Percentiles rank a stretch among this genome's conserved stretches.
Conservation (phyloP, 2,329 filamentous ascomycete genomes). For the Pseudogymnoascus sp. region DNA sequence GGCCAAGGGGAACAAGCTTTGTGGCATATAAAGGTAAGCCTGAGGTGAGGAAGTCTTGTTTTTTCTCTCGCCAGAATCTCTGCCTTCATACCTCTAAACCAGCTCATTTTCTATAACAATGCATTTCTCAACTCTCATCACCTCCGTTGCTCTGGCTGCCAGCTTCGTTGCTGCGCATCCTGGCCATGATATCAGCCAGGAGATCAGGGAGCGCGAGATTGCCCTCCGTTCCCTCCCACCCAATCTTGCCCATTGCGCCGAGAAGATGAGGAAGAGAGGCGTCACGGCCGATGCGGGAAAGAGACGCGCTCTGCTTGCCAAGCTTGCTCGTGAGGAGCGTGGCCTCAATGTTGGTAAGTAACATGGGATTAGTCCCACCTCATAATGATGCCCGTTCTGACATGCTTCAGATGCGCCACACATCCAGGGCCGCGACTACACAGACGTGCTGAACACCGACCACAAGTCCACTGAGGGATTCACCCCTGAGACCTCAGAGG, state of each 20-base stretch:
- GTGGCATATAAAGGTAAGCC: constrained; percentile 4
- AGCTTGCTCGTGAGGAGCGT: constrained; percentile 25
- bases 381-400: neutral
- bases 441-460: constrained; percentile 10
- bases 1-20: neutral
- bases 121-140: neutral
- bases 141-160: neutral
- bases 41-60: neutral
- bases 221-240: constrained; percentile 11
- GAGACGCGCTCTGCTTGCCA: constrained; percentile 23
- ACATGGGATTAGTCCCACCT: neutral
- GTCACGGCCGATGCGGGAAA: constrained; percentile 27
- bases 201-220: constrained; percentile 24
- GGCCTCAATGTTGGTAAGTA: neutral
- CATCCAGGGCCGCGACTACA: neutral
- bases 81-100: neutral
- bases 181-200: constrained; percentile 27
- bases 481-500: constrained; percentile 28
- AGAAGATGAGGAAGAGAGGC: constrained; percentile 29
- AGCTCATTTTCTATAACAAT: neutral
- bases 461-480: constrained; percentile 24
- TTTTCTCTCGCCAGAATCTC: neutral
- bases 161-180: constrained; percentile 27
- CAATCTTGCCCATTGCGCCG: constrained; percentile 28
- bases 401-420: neutral